Evolutionary conservation across 176 grass and related monocot species (phyloP).

Genomic region (Oryza meyeriana): DNA sequence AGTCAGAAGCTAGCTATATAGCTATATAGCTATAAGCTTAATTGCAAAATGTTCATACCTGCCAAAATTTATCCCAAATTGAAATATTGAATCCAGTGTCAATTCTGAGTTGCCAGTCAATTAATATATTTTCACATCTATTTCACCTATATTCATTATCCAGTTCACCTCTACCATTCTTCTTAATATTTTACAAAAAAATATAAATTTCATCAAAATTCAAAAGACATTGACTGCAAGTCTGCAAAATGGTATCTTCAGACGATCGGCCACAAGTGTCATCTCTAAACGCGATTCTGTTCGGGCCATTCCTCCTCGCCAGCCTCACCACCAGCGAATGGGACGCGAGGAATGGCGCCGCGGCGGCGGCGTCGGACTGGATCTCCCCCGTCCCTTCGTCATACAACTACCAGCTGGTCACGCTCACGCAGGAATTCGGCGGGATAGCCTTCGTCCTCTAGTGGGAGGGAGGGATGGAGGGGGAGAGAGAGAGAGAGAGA

Average conservation of each 20-base stretch:
- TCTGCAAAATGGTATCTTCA: conserved; percentile 40
- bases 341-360: conserved; percentile 51
- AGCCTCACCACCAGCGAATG: conserved; percentile 74
- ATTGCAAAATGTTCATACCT: background rate
- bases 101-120: background rate
- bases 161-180: background rate
- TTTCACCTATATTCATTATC: background rate
- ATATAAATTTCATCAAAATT: background rate
- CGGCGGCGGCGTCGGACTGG: conserved; percentile 53
- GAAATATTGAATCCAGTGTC: background rate
- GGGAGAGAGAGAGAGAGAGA: no score
- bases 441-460: conserved; percentile 45
- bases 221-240: background rate
- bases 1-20: background rate
- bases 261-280: conserved; percentile 70
- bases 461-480: no score
- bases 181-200: background rate
- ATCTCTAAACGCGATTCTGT: conserved; percentile 72
- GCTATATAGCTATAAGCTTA: conserved; percentile 21
- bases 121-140: background rate
- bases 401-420: conserved; percentile 67
- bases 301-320: conserved; percentile 83
- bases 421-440: conserved; percentile 44
- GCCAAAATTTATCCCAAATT: background rate
- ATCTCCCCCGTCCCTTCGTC: conserved; percentile 55